A percentile compares a stretch with the other conserved stretches of the same genome.
Evolutionary conservation across 495 filamentous ascomycete species (phyloP).

Genomic region (Aspergillus nanangensis): DNA sequence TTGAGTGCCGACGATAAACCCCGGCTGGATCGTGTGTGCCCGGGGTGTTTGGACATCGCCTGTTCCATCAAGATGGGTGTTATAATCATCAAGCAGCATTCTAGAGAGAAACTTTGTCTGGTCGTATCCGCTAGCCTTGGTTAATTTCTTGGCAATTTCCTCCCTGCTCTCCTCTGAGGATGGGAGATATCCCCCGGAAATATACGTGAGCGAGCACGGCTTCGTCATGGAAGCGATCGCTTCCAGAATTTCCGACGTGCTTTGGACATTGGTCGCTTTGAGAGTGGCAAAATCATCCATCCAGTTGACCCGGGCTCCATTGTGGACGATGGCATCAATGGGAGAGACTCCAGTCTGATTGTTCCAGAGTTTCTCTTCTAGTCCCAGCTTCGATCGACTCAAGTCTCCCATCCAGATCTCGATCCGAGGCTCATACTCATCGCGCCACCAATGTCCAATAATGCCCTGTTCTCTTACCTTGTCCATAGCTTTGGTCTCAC

Average conservation of each 20-base stretch:
- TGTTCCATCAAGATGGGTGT: background rate
- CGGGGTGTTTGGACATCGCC: background rate
- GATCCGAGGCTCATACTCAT: slow-evolving; percentile 7
- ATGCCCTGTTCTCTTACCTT: slow-evolving; percentile 15
- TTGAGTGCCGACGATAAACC: slow-evolving; percentile 22
- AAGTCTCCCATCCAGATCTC: slow-evolving; percentile 30
- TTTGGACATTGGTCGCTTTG: slow-evolving; percentile 20
- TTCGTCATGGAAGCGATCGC: slow-evolving; percentile 3
- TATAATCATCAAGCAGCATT: slow-evolving; percentile 13
- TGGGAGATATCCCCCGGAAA: slow-evolving; percentile 23
- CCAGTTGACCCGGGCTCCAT: slow-evolving; percentile 29
- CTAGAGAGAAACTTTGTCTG: slow-evolving; percentile 29
- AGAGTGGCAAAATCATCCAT: slow-evolving; percentile 13
- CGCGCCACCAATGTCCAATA: slow-evolving; percentile 24
- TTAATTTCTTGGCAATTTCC: slow-evolving; percentile 4
- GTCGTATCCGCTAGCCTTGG: slow-evolving; percentile 20
- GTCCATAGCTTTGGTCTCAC: slow-evolving; percentile 9
- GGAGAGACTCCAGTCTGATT: slow-evolving; percentile 9
- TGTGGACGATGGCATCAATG: slow-evolving; percentile 28
- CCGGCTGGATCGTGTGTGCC: slow-evolving; percentile 19
- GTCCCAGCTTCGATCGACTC: slow-evolving; percentile 17
- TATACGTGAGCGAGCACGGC: slow-evolving; percentile 13
- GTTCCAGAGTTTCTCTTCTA: slow-evolving; percentile 13
- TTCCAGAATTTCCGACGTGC: slow-evolving; percentile 18
- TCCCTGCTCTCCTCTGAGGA: slow-evolving; percentile 4